Evolutionary conservation across 495 filamentous ascomycete species (phyloP).

Genomic region (Penicillium flavigenum): DNA sequence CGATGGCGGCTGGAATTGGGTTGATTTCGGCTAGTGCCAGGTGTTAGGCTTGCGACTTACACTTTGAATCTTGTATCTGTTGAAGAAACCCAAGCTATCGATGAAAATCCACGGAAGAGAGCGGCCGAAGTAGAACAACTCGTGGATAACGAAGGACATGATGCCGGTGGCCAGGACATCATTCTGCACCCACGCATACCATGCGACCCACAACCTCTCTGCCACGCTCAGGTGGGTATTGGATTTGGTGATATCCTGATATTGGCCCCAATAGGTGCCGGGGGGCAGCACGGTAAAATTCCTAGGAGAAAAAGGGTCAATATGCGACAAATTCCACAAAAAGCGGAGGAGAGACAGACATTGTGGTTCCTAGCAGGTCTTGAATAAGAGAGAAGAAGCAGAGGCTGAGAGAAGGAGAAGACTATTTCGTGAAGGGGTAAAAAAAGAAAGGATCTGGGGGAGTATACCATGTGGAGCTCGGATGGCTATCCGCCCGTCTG

Average conservation of each 20-base stretch:
- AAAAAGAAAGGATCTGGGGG: conserved; percentile 15
- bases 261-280: conserved; percentile 67
- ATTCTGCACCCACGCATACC: conserved; percentile 92
- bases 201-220: conserved; percentile 81
- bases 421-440: conserved; percentile 19
- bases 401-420: conserved; percentile 18
- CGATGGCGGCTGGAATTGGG: conserved; percentile 9
- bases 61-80: conserved; percentile 84
- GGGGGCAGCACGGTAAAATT: conserved; percentile 50
- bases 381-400: conserved; percentile 23
- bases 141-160: conserved; percentile 88
- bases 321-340: conserved; percentile 19
- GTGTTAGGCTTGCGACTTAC: conserved; percentile 43
- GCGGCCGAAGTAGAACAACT: conserved; percentile 82
- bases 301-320: conserved; percentile 30
- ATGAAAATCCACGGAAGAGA: conserved; percentile 85
- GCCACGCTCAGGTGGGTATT: conserved; percentile 77
- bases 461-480: conserved; percentile 10
- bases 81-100: conserved; percentile 78
- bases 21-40: conserved; percentile 16
- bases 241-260: conserved; percentile 76
- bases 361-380: conserved; percentile 22
- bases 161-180: conserved; percentile 89
- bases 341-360: conserved; percentile 19
- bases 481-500: conserved; percentile 15